phyloP scores from a whole-genome alignment of 108 stramenopile genomes.

The Nannochloropsis gaditana region DNA sequence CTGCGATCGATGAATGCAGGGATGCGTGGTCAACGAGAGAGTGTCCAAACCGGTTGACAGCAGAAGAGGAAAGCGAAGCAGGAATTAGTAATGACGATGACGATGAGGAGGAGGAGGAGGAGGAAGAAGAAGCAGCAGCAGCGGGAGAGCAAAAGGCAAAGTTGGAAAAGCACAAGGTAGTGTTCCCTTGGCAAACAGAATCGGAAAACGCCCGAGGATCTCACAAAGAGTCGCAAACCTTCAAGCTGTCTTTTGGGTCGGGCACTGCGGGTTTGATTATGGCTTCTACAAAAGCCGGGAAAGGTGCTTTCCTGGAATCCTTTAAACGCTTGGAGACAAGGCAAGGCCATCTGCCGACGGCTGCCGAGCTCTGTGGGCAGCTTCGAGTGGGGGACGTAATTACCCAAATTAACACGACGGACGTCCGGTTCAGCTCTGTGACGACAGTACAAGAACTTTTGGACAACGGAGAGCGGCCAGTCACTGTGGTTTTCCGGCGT shows the following conservation, averaged over 20 bases:
- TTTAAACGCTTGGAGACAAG: not conserved
- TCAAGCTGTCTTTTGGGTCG: not conserved
- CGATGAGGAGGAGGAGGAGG: not conserved
- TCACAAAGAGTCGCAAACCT: not conserved
- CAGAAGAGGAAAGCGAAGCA: not conserved
- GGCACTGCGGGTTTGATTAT: not conserved
- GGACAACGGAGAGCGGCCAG: not conserved
- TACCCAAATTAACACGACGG: not conserved
- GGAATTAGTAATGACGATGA: not conserved
- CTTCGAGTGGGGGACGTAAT: not conserved
- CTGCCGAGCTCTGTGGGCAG: not conserved
- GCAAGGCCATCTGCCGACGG: not conserved
- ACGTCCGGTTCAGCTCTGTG: not conserved
- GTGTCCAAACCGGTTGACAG: too few relatives aligned
- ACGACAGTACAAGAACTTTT: not conserved
- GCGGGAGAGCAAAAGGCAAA: not conserved
- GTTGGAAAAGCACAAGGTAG: not conserved
- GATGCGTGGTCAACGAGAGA: not conserved
- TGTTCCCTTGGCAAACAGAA: not conserved
- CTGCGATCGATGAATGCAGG: not conserved
- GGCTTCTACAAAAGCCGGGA: not conserved
- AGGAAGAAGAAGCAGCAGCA: not conserved
- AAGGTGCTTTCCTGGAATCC: not conserved
- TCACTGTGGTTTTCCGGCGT: not conserved
- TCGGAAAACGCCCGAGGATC: not conserved